Conservation (phyloP, 805 yeast species). For the Wickerhamiella sorbophila region DNA sequence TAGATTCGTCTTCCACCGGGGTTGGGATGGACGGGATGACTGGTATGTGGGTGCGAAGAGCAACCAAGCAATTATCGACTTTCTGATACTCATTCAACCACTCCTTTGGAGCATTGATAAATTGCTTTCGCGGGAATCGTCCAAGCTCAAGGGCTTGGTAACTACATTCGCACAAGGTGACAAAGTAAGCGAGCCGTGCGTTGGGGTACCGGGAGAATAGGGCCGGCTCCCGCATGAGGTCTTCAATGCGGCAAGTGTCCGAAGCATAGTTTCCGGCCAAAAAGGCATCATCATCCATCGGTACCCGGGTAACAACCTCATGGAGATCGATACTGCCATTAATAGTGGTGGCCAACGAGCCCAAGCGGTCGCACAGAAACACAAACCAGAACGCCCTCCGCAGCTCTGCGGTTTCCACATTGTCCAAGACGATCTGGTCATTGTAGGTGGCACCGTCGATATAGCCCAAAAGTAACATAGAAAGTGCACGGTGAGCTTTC, state of each 20-base stretch:
- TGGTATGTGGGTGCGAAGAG: conserved; percentile 7
- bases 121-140: conserved; percentile 10
- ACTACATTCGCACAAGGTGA: conserved; percentile 8
- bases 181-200: conserved; percentile 7
- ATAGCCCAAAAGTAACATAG: conserved; percentile 17
- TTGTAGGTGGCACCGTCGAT: conserved; percentile 12
- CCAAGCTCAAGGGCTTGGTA: conserved; percentile 10
- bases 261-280: conserved; percentile 8
- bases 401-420: conserved; percentile 17
- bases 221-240: conserved; percentile 8
- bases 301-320: conserved; percentile 17
- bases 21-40: conserved; percentile 7
- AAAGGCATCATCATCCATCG: conserved; percentile 17
- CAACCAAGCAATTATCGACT: conserved; percentile 9
- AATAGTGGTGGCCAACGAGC: conserved; percentile 21
- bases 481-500: conserved; percentile 16
- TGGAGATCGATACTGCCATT: conserved; percentile 13
- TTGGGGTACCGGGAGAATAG: conserved; percentile 7
- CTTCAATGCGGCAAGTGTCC: conserved; percentile 7
- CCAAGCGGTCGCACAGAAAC: conserved; percentile 16
- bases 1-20: neutral
- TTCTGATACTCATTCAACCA: conserved; percentile 12
- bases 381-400: conserved; percentile 23
- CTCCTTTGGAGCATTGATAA: conserved; percentile 6
- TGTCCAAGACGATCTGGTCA: conserved; percentile 1